A percentile compares a stretch with the other conserved stretches of the same genome.
Evolutionary conservation across 192 early-diverging fungal species (phyloP).

Genomic region (Entomortierella parvispora): DNA sequence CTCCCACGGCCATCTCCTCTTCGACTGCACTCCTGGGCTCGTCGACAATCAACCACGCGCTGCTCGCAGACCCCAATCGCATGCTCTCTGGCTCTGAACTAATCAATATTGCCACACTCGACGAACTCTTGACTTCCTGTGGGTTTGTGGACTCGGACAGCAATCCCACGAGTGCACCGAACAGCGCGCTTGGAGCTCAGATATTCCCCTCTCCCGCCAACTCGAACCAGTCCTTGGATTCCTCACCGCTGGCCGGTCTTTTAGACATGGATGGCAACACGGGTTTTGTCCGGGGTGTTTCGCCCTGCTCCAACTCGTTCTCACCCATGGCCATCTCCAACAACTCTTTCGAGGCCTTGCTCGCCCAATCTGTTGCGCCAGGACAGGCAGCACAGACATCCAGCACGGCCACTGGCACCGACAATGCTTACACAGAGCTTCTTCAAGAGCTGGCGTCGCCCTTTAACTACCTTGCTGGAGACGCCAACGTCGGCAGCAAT

Average conservation of each 20-base stretch:
- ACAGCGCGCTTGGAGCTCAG: neutral
- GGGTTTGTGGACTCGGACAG: conserved; percentile 1
- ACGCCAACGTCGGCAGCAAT: neutral
- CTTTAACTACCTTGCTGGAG: conserved; percentile 24
- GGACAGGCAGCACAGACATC: neutral
- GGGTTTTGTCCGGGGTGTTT: neutral
- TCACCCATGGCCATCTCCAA: conserved; percentile 35
- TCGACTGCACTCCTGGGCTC: conserved; percentile 8
- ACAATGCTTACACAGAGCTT: conserved; percentile 8
- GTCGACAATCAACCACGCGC: conserved; percentile 5
- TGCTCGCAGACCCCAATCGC: conserved; percentile 28
- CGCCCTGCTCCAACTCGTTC: conserved; percentile 23
- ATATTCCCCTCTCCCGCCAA: conserved; percentile 23
- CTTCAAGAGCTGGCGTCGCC: conserved; percentile 21
- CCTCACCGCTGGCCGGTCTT: conserved; percentile 25
- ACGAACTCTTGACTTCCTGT: conserved; percentile 39
- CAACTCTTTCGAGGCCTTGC: conserved; percentile 23
- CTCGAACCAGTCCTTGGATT: conserved; percentile 15
- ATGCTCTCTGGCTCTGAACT: conserved; percentile 26
- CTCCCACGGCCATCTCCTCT: neutral
- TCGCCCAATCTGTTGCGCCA: conserved; percentile 18
- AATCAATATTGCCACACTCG: conserved; percentile 26
- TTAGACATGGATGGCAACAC: conserved; percentile 10
- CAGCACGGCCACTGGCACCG: neutral
- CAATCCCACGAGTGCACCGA: neutral